phyloP scores from a whole-genome alignment of 176 grass and related monocot genomes.

The Otatea glauca region DNA sequence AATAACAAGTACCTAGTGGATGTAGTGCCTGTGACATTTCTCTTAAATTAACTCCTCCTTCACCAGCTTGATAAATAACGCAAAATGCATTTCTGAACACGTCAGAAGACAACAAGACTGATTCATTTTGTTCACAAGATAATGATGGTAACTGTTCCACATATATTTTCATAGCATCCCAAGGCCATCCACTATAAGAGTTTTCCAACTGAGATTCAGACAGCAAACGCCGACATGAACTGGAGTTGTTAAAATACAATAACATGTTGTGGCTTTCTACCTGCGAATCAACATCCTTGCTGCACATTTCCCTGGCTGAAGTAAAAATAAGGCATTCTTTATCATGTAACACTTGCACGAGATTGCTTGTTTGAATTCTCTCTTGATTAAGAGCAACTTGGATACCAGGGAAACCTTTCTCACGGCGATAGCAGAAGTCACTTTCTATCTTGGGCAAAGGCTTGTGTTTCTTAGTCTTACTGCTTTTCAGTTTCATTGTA shows the following conservation, averaged over 20 bases:
- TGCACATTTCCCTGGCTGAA: slow-evolving; percentile 42
- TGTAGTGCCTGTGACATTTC: slow-evolving; percentile 65
- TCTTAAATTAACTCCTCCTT: slow-evolving; percentile 66
- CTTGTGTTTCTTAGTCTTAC: slow-evolving; percentile 71
- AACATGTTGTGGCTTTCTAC: slow-evolving; percentile 8
- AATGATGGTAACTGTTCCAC: slow-evolving; percentile 45
- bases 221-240: slow-evolving; percentile 48
- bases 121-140: slow-evolving; percentile 45
- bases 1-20: slow-evolving; percentile 58
- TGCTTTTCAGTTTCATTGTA: slow-evolving; percentile 47
- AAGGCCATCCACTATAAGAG: slow-evolving; percentile 66
- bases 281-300: slow-evolving; percentile 39
- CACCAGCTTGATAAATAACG: slow-evolving; percentile 71
- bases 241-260: slow-evolving; percentile 35
- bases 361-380: slow-evolving; percentile 47
- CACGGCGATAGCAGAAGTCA: slow-evolving; percentile 65
- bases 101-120: slow-evolving; percentile 59
- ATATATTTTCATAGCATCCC: slow-evolving; percentile 76
- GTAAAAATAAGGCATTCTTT: slow-evolving; percentile 56
- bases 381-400: slow-evolving; percentile 65
- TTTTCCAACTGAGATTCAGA: slow-evolving; percentile 53
- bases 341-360: slow-evolving; percentile 29
- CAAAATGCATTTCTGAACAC: slow-evolving; percentile 68
- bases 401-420: slow-evolving; percentile 94
- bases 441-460: slow-evolving; percentile 61